Evolutionary conservation across 2,329 filamentous ascomycete genomes (phyloP), one percentile per base, ranked within the genome.

Genomic region (Fusarium anthophilum): DNA sequence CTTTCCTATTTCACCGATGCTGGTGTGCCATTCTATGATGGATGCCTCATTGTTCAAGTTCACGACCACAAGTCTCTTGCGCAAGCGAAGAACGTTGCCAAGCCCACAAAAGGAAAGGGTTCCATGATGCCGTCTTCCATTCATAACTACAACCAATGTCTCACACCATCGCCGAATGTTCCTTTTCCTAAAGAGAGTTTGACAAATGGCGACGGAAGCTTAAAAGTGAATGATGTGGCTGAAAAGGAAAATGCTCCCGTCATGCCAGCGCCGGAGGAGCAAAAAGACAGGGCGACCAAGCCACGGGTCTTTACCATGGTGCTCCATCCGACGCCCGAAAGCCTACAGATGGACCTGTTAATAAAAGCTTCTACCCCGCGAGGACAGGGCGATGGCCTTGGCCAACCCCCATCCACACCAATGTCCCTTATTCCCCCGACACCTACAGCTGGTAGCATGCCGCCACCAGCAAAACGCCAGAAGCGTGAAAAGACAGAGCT

Each of bases 11-110:
- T 99, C 62, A 87, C 91, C 35, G 87, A 90, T 54, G 87, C 87
- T 24, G 90, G 91, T 26, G 92, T 98, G 20, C 87, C 88, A 15
- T 98, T 98, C 80, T 99, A 98, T 81, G 95, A 98, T 82, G 95
- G 93, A 38, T 98, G 96, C 79, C 88, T 99, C 65, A 98, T 99
- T 76, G 95, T 99, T 41, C 92, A 97, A 81, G 86, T 98, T n/a
- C 90, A 97, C 78, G 94, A 98, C 80, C 94, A 98, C 84, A 94
- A 93, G 78, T 91, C 92, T 2, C 85, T 85, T 47, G 87, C 87
- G 53, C 87, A 88, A 70, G 85, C 88, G 75, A 91, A 94, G 79
- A 90, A 89, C 85, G 64, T 88, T 85, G 56, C 86, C 84, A 58
- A 85, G 85, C 32, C 82, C 7, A 76, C 80, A 12, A 86, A 90